phyloP scores from a whole-genome alignment of 257 asterid species.

The Nyctanthes arbortristis region DNA sequence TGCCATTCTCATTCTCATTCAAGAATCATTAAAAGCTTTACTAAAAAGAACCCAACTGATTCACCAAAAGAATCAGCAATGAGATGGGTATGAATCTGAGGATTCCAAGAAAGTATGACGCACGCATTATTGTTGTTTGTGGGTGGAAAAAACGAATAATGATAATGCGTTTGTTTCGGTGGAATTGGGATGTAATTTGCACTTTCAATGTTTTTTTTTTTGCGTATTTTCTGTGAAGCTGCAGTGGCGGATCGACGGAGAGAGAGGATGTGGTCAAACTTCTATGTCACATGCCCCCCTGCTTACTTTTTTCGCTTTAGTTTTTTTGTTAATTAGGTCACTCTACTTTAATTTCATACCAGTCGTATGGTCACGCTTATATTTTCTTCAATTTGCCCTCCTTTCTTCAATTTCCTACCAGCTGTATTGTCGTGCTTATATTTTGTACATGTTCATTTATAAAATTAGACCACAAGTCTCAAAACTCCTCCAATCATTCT shows the following conservation, averaged over 20 bases:
- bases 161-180: slow-evolving; percentile 1
- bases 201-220: background rate
- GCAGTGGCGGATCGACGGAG: slow-evolving; percentile 20
- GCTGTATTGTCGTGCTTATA: no score
- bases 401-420: no score
- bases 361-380: no score
- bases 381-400: no score
- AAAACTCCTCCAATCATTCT: no score
- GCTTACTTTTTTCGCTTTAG: no score
- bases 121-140: slow-evolving; percentile 12
- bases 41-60: background rate
- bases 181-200: background rate
- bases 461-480: no score
- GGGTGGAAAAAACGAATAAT: slow-evolving; percentile 4
- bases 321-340: no score
- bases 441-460: no score
- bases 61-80: background rate
- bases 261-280: slow-evolving; percentile 11
- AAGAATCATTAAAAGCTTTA: background rate
- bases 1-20: slow-evolving; percentile 19
- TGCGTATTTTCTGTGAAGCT: slow-evolving; percentile 1
- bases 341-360: no score
- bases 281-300: background rate
- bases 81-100: slow-evolving; percentile 4
- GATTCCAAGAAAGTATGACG: background rate